These are phyloP conservation scores for Naumovozyma castellii DNA, from an alignment of 805 yeast species.

Conservation along the genomic window DNA sequence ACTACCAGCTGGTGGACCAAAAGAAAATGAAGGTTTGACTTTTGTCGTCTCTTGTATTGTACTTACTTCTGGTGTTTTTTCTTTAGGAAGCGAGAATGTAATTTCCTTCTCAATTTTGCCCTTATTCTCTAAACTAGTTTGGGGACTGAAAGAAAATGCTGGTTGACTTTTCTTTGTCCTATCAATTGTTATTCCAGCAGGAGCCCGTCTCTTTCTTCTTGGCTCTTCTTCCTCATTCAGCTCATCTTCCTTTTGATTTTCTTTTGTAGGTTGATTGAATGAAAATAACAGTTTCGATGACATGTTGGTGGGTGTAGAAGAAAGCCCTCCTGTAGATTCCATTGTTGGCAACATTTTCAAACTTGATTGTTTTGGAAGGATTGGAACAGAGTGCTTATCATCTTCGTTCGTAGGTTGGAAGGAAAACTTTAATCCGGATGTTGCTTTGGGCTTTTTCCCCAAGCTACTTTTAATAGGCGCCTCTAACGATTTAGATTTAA, in stretches of 20 bases:
- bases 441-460: no score
- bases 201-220: constrained; percentile 5
- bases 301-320: no score
- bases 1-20: no score
- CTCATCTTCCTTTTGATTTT: no score
- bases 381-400: no score
- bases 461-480: background rate
- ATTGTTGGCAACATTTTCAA: no score
- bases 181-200: constrained; percentile 3
- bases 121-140: background rate
- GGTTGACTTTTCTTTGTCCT: constrained; percentile 8
- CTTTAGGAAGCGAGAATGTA: constrained; percentile 2
- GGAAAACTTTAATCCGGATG: no score
- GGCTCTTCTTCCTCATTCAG: constrained; percentile 6
- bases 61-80: background rate
- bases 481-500: background rate
- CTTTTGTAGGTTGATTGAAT: no score
- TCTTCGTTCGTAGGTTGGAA: no score
- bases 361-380: no score
- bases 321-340: no score
- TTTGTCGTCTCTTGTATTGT: background rate
- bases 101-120: background rate
- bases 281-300: no score
- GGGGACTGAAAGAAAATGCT: constrained; percentile 4
- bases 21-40: constrained; percentile 4